phyloP scores from a whole-genome alignment of 352 stramenopile genomes.

The Phytophthora citricola region DNA sequence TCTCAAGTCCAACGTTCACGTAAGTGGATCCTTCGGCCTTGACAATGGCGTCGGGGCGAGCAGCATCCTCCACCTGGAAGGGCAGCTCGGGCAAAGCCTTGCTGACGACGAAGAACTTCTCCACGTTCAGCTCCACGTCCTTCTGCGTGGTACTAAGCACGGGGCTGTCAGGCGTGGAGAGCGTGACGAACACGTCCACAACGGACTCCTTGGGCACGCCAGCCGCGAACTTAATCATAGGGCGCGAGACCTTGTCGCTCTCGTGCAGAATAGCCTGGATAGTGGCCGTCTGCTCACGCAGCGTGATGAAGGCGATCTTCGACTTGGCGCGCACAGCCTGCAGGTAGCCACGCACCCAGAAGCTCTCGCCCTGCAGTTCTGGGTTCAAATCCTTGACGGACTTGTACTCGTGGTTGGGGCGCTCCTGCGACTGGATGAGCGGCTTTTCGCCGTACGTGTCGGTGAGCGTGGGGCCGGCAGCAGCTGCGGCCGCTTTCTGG shows the following conservation, averaged over 20 bases:
- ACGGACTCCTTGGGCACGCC: slow-evolving; percentile 96
- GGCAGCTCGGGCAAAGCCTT: slow-evolving; percentile 93
- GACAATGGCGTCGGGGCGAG: slow-evolving; percentile 86
- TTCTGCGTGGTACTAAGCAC: slow-evolving; percentile 96
- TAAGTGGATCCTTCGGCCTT: slow-evolving; percentile 87
- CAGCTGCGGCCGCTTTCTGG: slow-evolving; percentile 78
- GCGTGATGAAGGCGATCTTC: slow-evolving; percentile 97
- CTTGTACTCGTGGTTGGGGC: slow-evolving; percentile 65
- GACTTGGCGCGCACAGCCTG: slow-evolving; percentile 95
- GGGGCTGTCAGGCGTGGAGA: slow-evolving; percentile 86
- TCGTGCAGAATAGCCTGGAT: slow-evolving; percentile 94
- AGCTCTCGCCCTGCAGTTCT: slow-evolving; percentile 83
- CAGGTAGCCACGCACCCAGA: slow-evolving; percentile 96
- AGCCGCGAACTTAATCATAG: slow-evolving; percentile 98
- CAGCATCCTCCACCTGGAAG: slow-evolving; percentile 96
- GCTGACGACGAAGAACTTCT: slow-evolving; percentile 96
- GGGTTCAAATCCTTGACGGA: slow-evolving; percentile 72
- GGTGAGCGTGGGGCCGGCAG: slow-evolving; percentile 73
- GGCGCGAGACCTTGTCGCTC: slow-evolving; percentile 90
- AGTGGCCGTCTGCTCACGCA: slow-evolving; percentile 96
- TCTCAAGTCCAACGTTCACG: slow-evolving; percentile 90
- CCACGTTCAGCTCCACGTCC: slow-evolving; percentile 94
- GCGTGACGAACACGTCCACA: slow-evolving; percentile 95
- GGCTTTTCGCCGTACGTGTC: slow-evolving; percentile 90
- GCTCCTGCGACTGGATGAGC: slow-evolving; percentile 91